Evolutionary conservation across 768 basidiomycete genomes (phyloP).

Genomic region (Macrolepiota dolichaula): DNA sequence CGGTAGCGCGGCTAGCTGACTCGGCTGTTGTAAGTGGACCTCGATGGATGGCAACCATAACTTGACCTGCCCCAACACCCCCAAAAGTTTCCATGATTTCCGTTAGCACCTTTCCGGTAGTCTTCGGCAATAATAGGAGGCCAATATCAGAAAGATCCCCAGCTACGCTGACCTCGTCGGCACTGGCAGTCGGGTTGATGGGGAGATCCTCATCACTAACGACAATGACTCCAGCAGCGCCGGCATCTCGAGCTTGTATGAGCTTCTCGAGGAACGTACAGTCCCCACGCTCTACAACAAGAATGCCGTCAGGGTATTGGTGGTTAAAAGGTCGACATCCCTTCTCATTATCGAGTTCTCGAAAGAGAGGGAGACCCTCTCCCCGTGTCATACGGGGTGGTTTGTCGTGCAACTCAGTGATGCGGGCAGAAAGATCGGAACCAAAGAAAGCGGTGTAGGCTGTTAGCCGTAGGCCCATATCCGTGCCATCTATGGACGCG

Average conservation of each 20-base stretch:
- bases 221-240: constrained; percentile 77
- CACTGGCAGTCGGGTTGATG: constrained; percentile 66
- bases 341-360: constrained; percentile 45
- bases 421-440: constrained; percentile 44
- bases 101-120: constrained; percentile 49
- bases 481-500: constrained; percentile 29
- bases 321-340: constrained; percentile 61
- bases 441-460: constrained; percentile 74
- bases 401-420: constrained; percentile 16
- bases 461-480: constrained; percentile 46
- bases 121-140: constrained; percentile 53
- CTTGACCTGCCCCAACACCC: constrained; percentile 39
- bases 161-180: constrained; percentile 50
- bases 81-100: constrained; percentile 56
- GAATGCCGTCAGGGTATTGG: constrained; percentile 43
- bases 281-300: constrained; percentile 71
- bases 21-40: constrained; percentile 6
- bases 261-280: constrained; percentile 92
- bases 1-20: not conserved
- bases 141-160: constrained; percentile 58
- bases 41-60: constrained; percentile 48
- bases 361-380: constrained; percentile 53
- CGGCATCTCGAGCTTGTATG: constrained; percentile 58
- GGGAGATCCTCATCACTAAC: constrained; percentile 56
- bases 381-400: constrained; percentile 43